Base-by-base conservation (phyloP, 108 stramenopile genomes). In the Skeletonema costatum region DNA sequence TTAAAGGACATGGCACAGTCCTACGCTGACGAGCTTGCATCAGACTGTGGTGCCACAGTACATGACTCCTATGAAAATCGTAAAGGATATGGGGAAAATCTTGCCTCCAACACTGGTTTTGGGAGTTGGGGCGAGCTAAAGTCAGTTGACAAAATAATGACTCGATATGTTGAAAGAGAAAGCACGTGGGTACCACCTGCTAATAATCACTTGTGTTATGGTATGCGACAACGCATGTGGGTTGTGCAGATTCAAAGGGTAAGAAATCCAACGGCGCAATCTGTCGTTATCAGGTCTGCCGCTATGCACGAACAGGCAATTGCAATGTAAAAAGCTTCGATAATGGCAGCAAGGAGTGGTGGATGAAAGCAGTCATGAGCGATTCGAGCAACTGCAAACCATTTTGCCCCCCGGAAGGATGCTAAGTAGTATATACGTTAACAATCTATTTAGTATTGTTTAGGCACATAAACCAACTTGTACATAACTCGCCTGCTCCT, bases 81-180 rank as follows among this genome's bases (percentile, higher is more conserved):
- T 0, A 1, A 16, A 17, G 19, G 38, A 5, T 63, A 74, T 39
- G 80, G 80, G 11, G 80, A 81, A 58, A 81, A 81, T 44, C 80
- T 81, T 46, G 64, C 74, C 42, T 72, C 71, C 56, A 77, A 77
- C n/a, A 32, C 35, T 9, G 68, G 68, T 2, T 53, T 53, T 53
- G 51, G 51, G 21, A 21, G 5, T 21, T 53, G 51, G 51, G 21
- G 51, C 17, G 51, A 53, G 51, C 51, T 53, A 5, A 53, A 53
- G 21, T 8, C 51, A 4, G 51, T 53, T 53, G 51, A 53, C 11
- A 2, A 7, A 25, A 4, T 53, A 21, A 53, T 53, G 51, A 25
- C 51, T 21, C 51, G 51, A 17, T 53, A 7, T 53, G 51, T 53
- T 5, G 51, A 53, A 53, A 5, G 21, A 21, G 51, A 53, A 53